Conservation (phyloP, 2,329 filamentous ascomycete species). For the Pseudogymnoascus sp. region DNA sequence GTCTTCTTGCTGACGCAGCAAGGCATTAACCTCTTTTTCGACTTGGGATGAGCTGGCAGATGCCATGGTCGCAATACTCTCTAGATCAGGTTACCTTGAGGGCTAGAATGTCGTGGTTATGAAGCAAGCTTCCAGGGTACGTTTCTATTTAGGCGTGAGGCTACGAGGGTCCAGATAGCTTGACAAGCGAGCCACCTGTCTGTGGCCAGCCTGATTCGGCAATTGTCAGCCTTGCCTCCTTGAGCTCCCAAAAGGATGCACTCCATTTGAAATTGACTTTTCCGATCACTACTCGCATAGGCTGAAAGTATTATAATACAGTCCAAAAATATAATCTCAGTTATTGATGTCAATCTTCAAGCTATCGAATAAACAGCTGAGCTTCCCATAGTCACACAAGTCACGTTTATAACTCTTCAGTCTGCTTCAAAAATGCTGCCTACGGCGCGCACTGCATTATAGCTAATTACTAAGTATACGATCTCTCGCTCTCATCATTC, state of each 20-base stretch:
- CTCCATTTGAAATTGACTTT: too few relatives aligned
- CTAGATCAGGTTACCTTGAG: background rate
- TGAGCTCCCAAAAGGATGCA: background rate
- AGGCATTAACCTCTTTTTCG: slow-evolving; percentile 35
- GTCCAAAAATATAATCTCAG: background rate
- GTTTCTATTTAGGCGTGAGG: background rate
- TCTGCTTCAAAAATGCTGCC: background rate
- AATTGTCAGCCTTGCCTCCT: background rate
- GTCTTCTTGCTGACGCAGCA: slow-evolving; percentile 36
- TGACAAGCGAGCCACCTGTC: background rate
- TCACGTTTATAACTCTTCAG: background rate
- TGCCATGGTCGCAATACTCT: slow-evolving; percentile 20
- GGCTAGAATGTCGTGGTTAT: background rate
- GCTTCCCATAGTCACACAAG: background rate
- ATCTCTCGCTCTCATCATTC: background rate
- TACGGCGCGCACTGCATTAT: background rate
- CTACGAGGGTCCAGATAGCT: background rate
- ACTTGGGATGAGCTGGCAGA: slow-evolving; percentile 36
- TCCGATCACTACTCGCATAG: too few relatives aligned
- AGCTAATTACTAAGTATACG: background rate
- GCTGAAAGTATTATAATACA: background rate
- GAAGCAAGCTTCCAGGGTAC: background rate
- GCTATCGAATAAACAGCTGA: background rate
- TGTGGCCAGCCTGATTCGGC: background rate
- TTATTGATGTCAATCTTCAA: background rate